Evolutionary conservation across 2,329 filamentous ascomycete genomes (phyloP).

Genomic region (Penicillium sp.): DNA sequence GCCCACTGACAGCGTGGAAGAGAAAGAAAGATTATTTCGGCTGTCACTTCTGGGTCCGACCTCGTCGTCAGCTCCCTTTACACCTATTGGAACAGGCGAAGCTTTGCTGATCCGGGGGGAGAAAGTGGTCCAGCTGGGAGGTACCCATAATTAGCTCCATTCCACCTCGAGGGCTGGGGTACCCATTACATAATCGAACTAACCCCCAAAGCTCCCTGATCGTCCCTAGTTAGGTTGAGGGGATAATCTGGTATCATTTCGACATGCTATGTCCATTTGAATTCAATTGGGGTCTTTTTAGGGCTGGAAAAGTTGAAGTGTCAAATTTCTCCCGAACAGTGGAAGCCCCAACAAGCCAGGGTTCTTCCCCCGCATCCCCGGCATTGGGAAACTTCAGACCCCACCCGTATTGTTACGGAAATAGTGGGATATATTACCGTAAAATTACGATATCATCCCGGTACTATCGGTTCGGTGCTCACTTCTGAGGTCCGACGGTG

Average conservation of each 20-base stretch:
- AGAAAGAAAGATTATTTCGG: not conserved
- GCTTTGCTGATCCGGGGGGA: not conserved
- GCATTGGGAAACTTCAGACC: not conserved
- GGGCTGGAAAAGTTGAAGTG: too few species aligned
- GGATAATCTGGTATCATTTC: too few species aligned
- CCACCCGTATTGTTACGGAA: not conserved
- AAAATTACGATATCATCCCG: not conserved
- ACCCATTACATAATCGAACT: too few species aligned
- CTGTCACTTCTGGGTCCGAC: slow-evolving; percentile 4
- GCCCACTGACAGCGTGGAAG: not conserved
- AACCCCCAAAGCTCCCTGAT: too few species aligned
- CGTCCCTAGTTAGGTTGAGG: too few species aligned
- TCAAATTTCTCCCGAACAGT: too few species aligned
- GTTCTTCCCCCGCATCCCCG: slow-evolving; percentile 11
- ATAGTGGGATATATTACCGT: not conserved
- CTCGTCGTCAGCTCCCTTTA: not conserved
- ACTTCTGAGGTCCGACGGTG: slow-evolving; percentile 10
- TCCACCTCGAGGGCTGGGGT: too few species aligned
- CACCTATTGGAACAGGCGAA: not conserved
- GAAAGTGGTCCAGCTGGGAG: too few species aligned
- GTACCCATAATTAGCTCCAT: too few species aligned
- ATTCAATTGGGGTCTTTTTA: too few species aligned
- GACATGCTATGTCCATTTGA: too few species aligned
- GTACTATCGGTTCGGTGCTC: slow-evolving; percentile 7
- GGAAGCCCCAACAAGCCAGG: too few species aligned